phyloP scores from a whole-genome alignment of 108 stramenopile genomes.

The Aureococcus anophagefferens region DNA sequence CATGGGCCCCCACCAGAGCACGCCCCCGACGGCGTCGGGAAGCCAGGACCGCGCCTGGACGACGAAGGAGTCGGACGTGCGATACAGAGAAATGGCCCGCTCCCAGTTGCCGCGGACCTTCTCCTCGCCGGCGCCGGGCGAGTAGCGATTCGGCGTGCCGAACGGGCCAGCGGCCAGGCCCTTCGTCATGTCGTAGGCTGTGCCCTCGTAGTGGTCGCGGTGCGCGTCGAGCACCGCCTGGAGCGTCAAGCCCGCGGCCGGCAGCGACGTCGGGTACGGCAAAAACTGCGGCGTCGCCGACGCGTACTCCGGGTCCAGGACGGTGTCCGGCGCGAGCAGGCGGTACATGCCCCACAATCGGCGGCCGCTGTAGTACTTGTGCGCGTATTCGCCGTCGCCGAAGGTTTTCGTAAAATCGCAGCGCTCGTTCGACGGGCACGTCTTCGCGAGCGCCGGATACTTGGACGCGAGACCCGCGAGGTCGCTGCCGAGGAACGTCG shows the following conservation, averaged over 20 bases:
- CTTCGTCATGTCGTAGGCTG: slow-evolving; percentile 37
- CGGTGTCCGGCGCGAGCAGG: too few species aligned
- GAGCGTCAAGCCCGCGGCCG: slow-evolving; percentile 43
- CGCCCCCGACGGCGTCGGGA: not conserved
- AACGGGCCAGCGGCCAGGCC: slow-evolving; percentile 25
- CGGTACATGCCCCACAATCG: too few species aligned
- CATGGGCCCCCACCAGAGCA: slow-evolving; percentile 8
- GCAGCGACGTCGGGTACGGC: too few species aligned
- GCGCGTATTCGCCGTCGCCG: too few species aligned
- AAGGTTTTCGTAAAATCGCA: too few species aligned
- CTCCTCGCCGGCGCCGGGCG: not conserved
- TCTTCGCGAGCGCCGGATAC: too few species aligned
- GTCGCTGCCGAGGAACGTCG: too few species aligned
- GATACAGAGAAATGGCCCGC: slow-evolving; percentile 49
- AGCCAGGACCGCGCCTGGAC: not conserved
- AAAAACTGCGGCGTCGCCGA: too few species aligned
- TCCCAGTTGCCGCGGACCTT: slow-evolving; percentile 34
- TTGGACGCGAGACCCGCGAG: slow-evolving; percentile 56
- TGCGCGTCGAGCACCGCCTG: slow-evolving; percentile 47
- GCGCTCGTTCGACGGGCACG: too few species aligned
- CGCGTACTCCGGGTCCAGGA: slow-evolving; percentile 22
- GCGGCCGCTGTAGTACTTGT: too few species aligned
- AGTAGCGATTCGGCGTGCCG: slow-evolving; percentile 18
- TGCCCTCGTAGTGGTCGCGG: slow-evolving; percentile 62
- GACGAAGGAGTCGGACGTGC: slow-evolving; percentile 48